These are phyloP conservation scores for Phycomyces blakesleeanus DNA, from an alignment of 192 early-diverging fungal species.

Conservation along the genomic window DNA sequence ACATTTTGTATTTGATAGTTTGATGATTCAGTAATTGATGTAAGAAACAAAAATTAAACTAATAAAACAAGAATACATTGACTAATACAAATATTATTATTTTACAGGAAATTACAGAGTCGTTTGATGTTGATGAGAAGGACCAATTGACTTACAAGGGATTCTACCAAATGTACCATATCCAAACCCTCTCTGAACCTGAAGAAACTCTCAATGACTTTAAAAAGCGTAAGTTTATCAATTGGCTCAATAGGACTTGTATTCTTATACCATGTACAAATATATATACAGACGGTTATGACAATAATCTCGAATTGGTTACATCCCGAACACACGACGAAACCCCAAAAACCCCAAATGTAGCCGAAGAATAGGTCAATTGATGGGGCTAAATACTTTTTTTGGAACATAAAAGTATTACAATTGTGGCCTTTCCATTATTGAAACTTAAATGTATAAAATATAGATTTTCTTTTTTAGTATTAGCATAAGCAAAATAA, in stretches of 20 bases:
- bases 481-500: too few species aligned
- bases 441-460: too few species aligned
- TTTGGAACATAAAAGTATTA: too few species aligned
- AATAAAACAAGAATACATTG: background rate
- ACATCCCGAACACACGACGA: slow-evolving; percentile 39
- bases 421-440: too few species aligned
- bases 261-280: background rate
- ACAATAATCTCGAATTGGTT: slow-evolving; percentile 44
- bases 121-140: slow-evolving; percentile 61
- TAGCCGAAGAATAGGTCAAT: background rate
- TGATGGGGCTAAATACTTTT: too few species aligned
- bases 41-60: too few species aligned
- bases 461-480: too few species aligned
- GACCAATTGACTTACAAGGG: slow-evolving; percentile 63
- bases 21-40: slow-evolving; percentile 14
- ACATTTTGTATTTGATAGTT: slow-evolving; percentile 8
- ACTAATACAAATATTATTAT: background rate
- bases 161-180: slow-evolving; percentile 79
- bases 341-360: background rate
- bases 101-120: slow-evolving; percentile 67
- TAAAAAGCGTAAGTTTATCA: slow-evolving; percentile 45
- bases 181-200: slow-evolving; percentile 61
- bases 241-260: background rate
- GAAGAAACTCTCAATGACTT: slow-evolving; percentile 78
- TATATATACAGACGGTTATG: slow-evolving; percentile 45